Evolutionary conservation across 495 filamentous ascomycete species (phyloP), one percentile per base, ranked within the genome.

Genomic region (Chlorociboria aeruginascens): DNA sequence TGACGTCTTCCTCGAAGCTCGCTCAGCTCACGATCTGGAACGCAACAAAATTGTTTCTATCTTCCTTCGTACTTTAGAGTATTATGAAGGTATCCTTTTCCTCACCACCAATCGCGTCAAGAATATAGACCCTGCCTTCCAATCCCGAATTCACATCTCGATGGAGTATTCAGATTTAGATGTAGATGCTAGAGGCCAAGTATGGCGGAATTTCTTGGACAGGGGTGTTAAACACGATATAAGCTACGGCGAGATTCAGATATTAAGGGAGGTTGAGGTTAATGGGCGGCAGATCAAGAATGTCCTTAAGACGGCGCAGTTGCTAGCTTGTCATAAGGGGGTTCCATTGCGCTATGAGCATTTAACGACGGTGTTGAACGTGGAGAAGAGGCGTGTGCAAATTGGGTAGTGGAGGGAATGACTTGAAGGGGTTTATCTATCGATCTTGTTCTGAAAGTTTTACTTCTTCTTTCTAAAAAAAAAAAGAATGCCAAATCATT

Each of bases 1-100:
- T 1, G 66, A 69, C 36, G 61, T 67, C 14, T 68, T 69, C 61
- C 55, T 69, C 4, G 54, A 56, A 31, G 54, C 46, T 8, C 45
- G 54, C 13, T 53, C 54, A 40, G 40, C 41, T 1, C 35, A 52
- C 17, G 50, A 56, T 43, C 36, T 56, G 1, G 50, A 53, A 33
- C 54, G 54, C 10, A 56, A 56, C 38, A 49, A 53, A 32, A 48
- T 56, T 35, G 54, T 56, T 17, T 56, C 54, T 11, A 52, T 52
- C n/a, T 58, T 58, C 48, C 45, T 58, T 11, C 49, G 55, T 4
- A 55, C 43, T 6, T 39, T 58, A 8, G 55, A 58, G 40, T 58
- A 58, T 32, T 58, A 49, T 42, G 48, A 52, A 43, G 55, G 55
- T 12, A 49, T 58, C 14, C 25, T 58, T 0, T 55, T 57, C 35